Base-by-base conservation (phyloP, 2,329 filamentous ascomycete genomes). In the Rutstroemia sp. region DNA sequence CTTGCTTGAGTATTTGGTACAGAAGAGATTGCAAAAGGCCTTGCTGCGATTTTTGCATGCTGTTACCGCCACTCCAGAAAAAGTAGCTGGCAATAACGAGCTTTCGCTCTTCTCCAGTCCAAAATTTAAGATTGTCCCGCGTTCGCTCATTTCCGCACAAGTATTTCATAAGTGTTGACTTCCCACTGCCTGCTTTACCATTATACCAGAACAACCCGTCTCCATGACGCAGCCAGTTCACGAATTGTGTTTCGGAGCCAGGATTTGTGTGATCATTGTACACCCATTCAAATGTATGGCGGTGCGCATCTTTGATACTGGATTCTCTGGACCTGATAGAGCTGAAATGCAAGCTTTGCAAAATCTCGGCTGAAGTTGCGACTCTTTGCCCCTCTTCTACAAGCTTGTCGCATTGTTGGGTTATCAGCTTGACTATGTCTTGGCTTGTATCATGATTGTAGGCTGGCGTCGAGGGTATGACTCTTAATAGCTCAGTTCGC, bases 31-130 rank as follows among this genome's bases (percentile, higher is more conserved):
- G 45, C 3, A 62, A 16, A 8, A 63, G 51, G 7, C 61, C 60
- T 16, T 46, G 7, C 39, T 60, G 23, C 3, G 57, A 57, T 27
- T 49, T 60, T 45, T 63, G 58, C 12, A 58, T 27, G 21, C 12
- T 14, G 1, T 70, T 70, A 5, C 72, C 72, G 23, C 69, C 70
- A 4, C 68, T 74, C 74, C 75, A 78, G 54, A 78, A 76, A 60
- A 75, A 77, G 61, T 73, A 77, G 0, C 68, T 70, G 0, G 73
- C 73, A 0, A 67, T 9, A 23, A 46, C 30, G 41, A 37, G 50
- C 6, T 51, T 71, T 4, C 65, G 47, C 17, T 57, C n/a, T 5
- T 42, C 42, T 5, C 34, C 61, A 0, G 67, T 59, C 71, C 70
- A 49, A 69, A 14, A 60, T 14, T 16, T 41, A 16, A 41, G 39